Conservation (phyloP, 1,284 basidiomycete species). For the Boletellus dicymbophilus region DNA sequence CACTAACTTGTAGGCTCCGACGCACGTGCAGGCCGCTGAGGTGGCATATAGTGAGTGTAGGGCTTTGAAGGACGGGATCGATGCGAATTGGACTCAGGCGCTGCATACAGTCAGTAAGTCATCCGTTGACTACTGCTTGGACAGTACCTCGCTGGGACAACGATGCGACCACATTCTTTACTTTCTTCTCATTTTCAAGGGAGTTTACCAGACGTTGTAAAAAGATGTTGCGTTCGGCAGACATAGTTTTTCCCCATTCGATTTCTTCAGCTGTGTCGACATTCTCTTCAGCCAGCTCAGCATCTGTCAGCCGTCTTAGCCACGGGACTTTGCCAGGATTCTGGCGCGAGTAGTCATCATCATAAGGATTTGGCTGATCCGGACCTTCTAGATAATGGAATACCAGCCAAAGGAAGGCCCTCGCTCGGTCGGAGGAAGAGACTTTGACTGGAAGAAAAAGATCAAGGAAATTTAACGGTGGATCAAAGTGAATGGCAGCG, state of each 20-base stretch:
- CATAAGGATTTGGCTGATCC: slow-evolving; percentile 62
- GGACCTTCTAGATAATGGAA: slow-evolving; percentile 75
- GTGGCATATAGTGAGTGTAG: slow-evolving; percentile 40
- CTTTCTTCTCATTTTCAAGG: slow-evolving; percentile 49
- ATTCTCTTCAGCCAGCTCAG: slow-evolving; percentile 60
- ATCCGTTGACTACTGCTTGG: neutral
- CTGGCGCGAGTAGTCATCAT: slow-evolving; percentile 53
- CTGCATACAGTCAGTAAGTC: slow-evolving; percentile 16
- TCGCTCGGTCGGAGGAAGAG: slow-evolving; percentile 69
- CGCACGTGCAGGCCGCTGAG: slow-evolving; percentile 22
- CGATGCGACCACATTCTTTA: slow-evolving; percentile 31
- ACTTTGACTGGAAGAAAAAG: slow-evolving; percentile 77
- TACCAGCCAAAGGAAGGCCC: slow-evolving; percentile 78
- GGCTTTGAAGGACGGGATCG: slow-evolving; percentile 35
- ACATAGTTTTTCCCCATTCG: slow-evolving; percentile 68
- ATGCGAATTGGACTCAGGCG: slow-evolving; percentile 24
- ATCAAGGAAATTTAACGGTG: slow-evolving; percentile 75
- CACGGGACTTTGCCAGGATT: slow-evolving; percentile 57
- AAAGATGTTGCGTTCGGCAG: slow-evolving; percentile 61
- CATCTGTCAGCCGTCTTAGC: slow-evolving; percentile 48
- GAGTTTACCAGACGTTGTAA: slow-evolving; percentile 58
- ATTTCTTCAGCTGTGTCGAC: slow-evolving; percentile 68
- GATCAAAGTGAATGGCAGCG: slow-evolving; percentile 72
- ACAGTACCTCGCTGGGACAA: slow-evolving; percentile 30
- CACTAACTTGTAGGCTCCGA: slow-evolving; percentile 25